A percentile compares a stretch with the other conserved stretches of the same genome.
These are phyloP conservation scores for Piloderma croceum DNA, from an alignment of 768 basidiomycete genomes.

Conservation along the genomic window DNA sequence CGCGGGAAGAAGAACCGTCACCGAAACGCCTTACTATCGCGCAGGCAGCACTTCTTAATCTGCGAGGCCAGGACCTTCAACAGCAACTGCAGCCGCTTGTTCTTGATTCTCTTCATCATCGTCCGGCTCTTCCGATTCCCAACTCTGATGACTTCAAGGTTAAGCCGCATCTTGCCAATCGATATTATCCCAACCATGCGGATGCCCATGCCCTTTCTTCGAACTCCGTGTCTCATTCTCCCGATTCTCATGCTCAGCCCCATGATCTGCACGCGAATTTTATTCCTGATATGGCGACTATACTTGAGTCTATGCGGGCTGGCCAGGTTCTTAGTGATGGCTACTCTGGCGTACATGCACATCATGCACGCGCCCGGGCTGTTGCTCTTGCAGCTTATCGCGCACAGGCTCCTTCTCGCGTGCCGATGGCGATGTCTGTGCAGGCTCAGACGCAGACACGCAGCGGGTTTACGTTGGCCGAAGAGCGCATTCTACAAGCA, in stretches of 20 bases:
- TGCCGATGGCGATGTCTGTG: conserved; percentile 3
- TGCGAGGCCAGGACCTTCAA: conserved; percentile 58
- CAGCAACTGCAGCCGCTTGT: conserved; percentile 6
- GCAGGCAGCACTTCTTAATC: conserved; percentile 70
- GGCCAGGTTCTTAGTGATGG: conserved; percentile 2
- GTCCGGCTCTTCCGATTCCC: conserved; percentile 2
- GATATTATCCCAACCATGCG: conserved; percentile 6
- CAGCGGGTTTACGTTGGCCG: conserved; percentile 62
- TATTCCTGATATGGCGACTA: conserved; percentile 34
- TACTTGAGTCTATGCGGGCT: conserved; percentile 31
- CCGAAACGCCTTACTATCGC: conserved; percentile 69
- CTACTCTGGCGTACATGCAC: conserved; percentile 8
- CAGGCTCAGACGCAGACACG: conserved; percentile 30
- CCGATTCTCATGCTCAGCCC: conserved; percentile 24
- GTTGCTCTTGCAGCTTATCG: conserved; percentile 1
- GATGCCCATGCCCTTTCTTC: conserved; percentile 17
- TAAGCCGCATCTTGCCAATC: background rate
- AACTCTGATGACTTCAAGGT: background rate
- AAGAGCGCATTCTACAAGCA: conserved; percentile 61
- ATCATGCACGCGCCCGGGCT: conserved; percentile 3
- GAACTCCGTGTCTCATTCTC: conserved; percentile 36
- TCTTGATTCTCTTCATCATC: background rate
- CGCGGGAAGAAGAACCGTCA: conserved; percentile 57
- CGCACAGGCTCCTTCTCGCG: conserved; percentile 19
- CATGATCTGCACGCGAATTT: conserved; percentile 12